Base-by-base conservation (phyloP, 345 rosid species). In the Eucalyptus victrix region DNA sequence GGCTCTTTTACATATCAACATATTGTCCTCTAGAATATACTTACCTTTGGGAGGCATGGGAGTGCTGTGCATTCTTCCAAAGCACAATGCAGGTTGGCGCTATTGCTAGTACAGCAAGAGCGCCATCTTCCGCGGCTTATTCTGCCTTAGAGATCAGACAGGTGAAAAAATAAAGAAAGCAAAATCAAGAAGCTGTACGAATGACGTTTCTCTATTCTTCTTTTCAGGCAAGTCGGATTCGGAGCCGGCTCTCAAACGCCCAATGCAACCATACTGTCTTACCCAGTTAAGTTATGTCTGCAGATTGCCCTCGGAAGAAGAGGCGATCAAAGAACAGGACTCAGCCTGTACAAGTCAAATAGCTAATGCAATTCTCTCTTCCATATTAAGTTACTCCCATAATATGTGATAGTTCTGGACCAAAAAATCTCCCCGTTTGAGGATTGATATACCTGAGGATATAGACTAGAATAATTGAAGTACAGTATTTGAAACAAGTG, bases 281-380 rank as follows among this genome's bases (percentile, higher is more conserved):
- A 2, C 12, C 0, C 26, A 72, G 8, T 1, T 21, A 10, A 7
- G 45, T 72, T 37, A 0, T 5, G 45, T 34, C 0, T 72, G 81
- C 45, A 72, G 45, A 72, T 72, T 72, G 26, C 24, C 81, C 81
- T 34, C 8, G 2, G 81, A 72, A 72, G 44, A 69, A 69, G 44
- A 9, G 81, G 26, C 11, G 44, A 34, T 10, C 44, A 34, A 72
- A 72, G 83, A 76, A 19, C 7, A 11, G 28, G 28, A 6, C 45
- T 11, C 47, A 37, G 45, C 47, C 83, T 5, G 6, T 76, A 10
- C 45, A 21, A 76, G 42, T 32, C 28, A 76, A 76, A 6, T 37
- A 76, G 83, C 47, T 76, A 12, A 47, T 2, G 83, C 83, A 76
- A 21, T 12, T 21, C 47, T 76, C 45, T 40, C 83, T 76, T 76